Percentiles rank a stretch among this genome's conserved stretches.
Evolutionary conservation across 176 grass and related monocot genomes (phyloP).

Genomic region (Carex scoparia): DNA sequence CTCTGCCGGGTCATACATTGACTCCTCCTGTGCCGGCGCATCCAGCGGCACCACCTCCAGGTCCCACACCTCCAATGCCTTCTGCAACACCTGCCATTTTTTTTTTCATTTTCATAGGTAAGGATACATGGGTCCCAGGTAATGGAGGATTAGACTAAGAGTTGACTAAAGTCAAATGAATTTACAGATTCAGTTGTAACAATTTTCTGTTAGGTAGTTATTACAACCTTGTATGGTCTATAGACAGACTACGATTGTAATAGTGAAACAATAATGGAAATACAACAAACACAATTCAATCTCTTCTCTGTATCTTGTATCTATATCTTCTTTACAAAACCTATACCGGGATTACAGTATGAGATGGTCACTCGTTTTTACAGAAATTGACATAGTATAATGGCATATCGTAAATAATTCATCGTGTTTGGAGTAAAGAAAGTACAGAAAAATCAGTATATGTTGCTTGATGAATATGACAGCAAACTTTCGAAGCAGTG

Average conservation of each 20-base stretch:
- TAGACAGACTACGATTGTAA: too few species aligned
- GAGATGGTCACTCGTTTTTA: neutral
- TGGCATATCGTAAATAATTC: neutral
- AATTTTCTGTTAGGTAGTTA: too few species aligned
- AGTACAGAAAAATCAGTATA: neutral
- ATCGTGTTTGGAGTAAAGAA: neutral
- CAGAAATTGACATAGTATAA: neutral
- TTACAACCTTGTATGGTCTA: too few species aligned
- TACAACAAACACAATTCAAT: too few species aligned
- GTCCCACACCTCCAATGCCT: conserved; percentile 92
- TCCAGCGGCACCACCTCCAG: conserved; percentile 78
- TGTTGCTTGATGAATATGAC: neutral
- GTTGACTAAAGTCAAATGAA: too few species aligned
- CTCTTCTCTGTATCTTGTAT: too few species aligned
- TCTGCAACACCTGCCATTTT: conserved; percentile 71
- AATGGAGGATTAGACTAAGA: too few species aligned
- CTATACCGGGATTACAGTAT: neutral
- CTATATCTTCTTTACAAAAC: too few species aligned
- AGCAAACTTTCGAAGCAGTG: neutral
- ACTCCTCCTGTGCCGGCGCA: conserved; percentile 56
- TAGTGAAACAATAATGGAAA: too few species aligned
- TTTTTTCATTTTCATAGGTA: neutral
- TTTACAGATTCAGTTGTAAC: too few species aligned
- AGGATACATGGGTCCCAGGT: neutral
- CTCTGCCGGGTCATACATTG: conserved; percentile 61